These are phyloP conservation scores for Gossypium longicalyx DNA, from an alignment of 345 rosid genomes.

Conservation along the genomic window DNA sequence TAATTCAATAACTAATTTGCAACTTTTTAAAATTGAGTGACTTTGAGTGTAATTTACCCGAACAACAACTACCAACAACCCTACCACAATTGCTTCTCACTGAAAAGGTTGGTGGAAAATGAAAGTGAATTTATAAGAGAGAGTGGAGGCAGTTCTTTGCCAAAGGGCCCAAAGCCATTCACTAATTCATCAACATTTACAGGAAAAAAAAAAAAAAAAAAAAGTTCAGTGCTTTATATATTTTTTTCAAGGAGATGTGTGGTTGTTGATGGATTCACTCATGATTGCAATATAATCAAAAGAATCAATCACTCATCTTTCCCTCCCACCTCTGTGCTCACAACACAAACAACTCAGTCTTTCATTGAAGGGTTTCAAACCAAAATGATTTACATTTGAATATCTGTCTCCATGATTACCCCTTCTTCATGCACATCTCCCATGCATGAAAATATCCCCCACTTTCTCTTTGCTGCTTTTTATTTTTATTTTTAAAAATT, in stretches of 20 bases:
- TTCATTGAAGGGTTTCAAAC: slow-evolving; percentile 23
- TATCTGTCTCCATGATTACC: slow-evolving; percentile 40
- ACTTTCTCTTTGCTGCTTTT: neutral
- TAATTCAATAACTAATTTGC: no score
- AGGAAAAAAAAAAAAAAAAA: neutral
- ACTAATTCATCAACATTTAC: slow-evolving; percentile 7
- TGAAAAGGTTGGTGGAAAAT: slow-evolving; percentile 24
- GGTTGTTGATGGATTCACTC: slow-evolving; percentile 30
- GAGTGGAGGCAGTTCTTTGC: neutral
- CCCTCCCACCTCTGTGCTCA: slow-evolving; percentile 14
- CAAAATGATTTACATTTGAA: slow-evolving; percentile 50
- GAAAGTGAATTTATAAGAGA: slow-evolving; percentile 8
- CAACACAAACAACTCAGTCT: slow-evolving; percentile 20
- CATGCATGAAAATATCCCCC: slow-evolving; percentile 29
- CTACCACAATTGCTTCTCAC: slow-evolving; percentile 20
- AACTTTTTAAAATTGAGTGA: no score
- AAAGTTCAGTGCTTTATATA: neutral
- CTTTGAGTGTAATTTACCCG: no score
- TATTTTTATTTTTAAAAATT: no score
- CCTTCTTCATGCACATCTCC: slow-evolving; percentile 39
- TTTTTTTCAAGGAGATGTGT: neutral
- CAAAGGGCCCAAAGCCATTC: slow-evolving; percentile 7
- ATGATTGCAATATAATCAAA: slow-evolving; percentile 44
- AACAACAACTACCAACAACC: neutral
- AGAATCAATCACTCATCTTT: slow-evolving; percentile 2